Base-by-base conservation (phyloP, 306 rosid genomes). In the Purshia tridentata region DNA sequence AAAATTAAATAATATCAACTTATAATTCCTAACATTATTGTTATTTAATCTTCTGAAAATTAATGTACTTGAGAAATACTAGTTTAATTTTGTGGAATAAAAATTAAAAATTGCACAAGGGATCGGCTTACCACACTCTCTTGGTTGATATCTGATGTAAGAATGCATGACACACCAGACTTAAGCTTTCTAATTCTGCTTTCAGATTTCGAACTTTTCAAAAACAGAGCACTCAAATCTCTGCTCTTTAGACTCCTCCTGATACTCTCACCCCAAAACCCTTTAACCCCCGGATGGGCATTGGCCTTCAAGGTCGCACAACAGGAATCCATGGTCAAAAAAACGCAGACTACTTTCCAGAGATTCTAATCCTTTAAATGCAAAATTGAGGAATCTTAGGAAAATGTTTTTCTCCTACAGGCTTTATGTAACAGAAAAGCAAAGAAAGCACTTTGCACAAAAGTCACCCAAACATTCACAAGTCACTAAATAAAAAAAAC, bases 221-320 rank as follows among this genome's bases (percentile, higher is more conserved):
- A 37, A 18, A 66, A 61, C 42, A 61, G 81, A 67, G 62, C 59
- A 37, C 77, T 84, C 69, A 77, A 73, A 23, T 72, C 83, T n/a
- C 77, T 76, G 37, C 73, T 11, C 49, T 69, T 86, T n/a, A 60
- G 51, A 51, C 82, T 81, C 40, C 83, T 69, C 51, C 69, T 79
- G 9, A 85, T 35, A 70, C 72, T 68, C 74, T 87, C 90, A 62
- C 93, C 97, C 76, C 77, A 89, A 58, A 93, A 83, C 2, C 59
- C 78, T 56, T 76, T 57, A 54, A 58, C 40, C 35, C 35, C 35
- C 3, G 80, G 79, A 52, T 73, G 54, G 65, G 61, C 74, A 79
- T 62, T 83, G 44, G 73, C 70, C 77, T 75, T 87, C 67, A 86
- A 40, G 11, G 83, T 56, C 18, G 83, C 85, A 81, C 80, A 81